Conservation (phyloP, 345 rosid genomes). For the Eucalyptus paniculata region DNA sequence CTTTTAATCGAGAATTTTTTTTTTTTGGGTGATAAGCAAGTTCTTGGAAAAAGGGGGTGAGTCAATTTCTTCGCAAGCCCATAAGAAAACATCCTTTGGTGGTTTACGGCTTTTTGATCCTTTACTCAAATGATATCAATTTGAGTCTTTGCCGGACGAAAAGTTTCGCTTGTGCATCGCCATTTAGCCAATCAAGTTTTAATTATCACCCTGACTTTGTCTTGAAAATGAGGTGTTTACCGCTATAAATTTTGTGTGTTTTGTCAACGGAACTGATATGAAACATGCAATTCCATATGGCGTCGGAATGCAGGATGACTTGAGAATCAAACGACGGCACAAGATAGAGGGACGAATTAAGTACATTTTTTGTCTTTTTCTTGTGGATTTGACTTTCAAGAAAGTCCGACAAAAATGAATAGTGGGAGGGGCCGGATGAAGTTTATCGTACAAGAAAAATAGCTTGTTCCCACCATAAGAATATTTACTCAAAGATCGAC, state of each 20-base stretch:
- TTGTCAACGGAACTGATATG: fast-evolving
- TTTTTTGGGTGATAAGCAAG: background rate
- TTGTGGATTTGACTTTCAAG: background rate
- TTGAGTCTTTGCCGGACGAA: fast-evolving
- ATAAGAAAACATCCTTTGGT: background rate
- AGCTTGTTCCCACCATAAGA: background rate
- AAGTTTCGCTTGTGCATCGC: background rate
- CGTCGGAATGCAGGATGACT: fast-evolving
- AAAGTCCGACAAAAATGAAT: background rate
- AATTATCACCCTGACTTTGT: background rate
- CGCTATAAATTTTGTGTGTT: no score
- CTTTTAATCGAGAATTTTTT: background rate
- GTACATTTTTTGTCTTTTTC: background rate
- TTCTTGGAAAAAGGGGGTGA: background rate
- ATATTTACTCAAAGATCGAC: background rate
- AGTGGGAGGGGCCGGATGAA: background rate
- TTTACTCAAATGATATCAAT: background rate
- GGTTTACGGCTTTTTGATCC: background rate
- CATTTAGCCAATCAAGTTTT: background rate
- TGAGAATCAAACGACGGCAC: background rate
- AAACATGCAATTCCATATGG: fast-evolving
- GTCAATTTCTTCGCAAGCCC: background rate
- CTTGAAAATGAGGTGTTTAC: background rate
- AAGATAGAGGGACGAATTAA: background rate
- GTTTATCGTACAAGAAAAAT: background rate